phyloP scores from a whole-genome alignment of 1,284 basidiomycete species.

The Schizophyllum commune region DNA sequence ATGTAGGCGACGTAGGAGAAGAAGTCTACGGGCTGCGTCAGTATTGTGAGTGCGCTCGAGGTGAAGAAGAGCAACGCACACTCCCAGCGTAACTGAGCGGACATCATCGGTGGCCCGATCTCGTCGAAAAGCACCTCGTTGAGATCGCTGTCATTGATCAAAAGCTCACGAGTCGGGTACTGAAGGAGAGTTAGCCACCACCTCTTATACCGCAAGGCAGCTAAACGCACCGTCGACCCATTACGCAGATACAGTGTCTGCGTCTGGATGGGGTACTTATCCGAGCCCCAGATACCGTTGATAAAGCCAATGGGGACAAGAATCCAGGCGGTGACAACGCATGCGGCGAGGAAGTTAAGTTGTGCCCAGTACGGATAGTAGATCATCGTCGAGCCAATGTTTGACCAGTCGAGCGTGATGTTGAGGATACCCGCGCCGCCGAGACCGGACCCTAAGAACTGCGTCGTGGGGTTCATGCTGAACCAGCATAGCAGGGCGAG shows the following conservation, averaged over 20 bases:
- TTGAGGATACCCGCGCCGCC: slow-evolving; percentile 18
- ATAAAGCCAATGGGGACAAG: slow-evolving; percentile 16
- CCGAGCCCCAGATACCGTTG: slow-evolving; percentile 16
- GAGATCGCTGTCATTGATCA: slow-evolving; percentile 10
- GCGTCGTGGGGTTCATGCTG: slow-evolving; percentile 15
- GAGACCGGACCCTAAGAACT: slow-evolving; percentile 17
- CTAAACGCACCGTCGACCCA: slow-evolving; percentile 5
- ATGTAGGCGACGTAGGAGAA: slow-evolving; percentile 16
- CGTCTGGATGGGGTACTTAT: slow-evolving; percentile 16
- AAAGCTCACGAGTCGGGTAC: slow-evolving; percentile 15
- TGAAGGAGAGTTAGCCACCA: slow-evolving; percentile 1
- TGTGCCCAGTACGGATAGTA: slow-evolving; percentile 20
- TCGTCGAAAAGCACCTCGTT: slow-evolving; percentile 10
- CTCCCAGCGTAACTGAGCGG: slow-evolving; percentile 18
- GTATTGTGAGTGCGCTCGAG: neutral
- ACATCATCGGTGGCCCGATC: slow-evolving; percentile 19
- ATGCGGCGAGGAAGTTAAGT: slow-evolving; percentile 15
- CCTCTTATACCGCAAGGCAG: neutral
- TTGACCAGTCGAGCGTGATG: slow-evolving; percentile 19
- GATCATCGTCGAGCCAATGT: slow-evolving; percentile 16
- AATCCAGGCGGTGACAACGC: slow-evolving; percentile 16
- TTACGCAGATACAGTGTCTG: slow-evolving; percentile 15
- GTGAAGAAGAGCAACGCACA: slow-evolving; percentile 10
- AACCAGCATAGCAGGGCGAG: slow-evolving; percentile 20
- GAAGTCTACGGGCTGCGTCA: slow-evolving; percentile 4